A percentile compares a stretch with the other conserved stretches of the same genome.
Conservation (phyloP, 2,329 filamentous ascomycete genomes). For the Blastomyces parvus region DNA sequence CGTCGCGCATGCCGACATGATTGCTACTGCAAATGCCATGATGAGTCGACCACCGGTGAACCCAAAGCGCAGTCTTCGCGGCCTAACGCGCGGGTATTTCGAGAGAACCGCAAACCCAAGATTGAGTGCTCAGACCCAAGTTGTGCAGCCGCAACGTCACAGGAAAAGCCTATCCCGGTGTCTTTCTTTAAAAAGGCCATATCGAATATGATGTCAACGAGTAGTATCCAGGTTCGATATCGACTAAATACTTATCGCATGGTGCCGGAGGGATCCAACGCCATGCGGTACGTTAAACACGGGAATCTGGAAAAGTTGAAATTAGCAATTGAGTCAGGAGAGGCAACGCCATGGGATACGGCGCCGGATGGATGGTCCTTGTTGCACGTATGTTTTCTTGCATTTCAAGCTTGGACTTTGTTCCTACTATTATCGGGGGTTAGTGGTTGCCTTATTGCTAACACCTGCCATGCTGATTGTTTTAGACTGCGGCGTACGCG, state of each 20-base stretch:
- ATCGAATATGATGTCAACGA: slow-evolving; percentile 12
- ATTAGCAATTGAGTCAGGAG: slow-evolving; percentile 10
- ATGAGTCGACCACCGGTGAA: not conserved
- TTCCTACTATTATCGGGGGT: not conserved
- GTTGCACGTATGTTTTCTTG: slow-evolving; percentile 12
- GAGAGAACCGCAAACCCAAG: not conserved
- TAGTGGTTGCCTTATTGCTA: not conserved
- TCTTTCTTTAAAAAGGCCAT: slow-evolving; percentile 13
- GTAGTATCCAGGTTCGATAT: slow-evolving; percentile 12
- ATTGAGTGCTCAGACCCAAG: slow-evolving; percentile 12
- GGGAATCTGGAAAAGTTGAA: slow-evolving; percentile 17
- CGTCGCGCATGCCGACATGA: slow-evolving; percentile 15
- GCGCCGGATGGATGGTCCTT: slow-evolving; percentile 18
- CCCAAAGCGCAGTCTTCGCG: not conserved
- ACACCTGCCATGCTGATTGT: not conserved
- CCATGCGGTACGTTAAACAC: slow-evolving; percentile 16
- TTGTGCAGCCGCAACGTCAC: slow-evolving; percentile 8
- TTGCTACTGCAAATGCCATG: slow-evolving; percentile 15
- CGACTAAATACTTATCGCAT: slow-evolving; percentile 15
- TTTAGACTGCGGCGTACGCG: slow-evolving; percentile 15
- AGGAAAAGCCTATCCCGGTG: slow-evolving; percentile 4
- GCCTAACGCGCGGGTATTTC: slow-evolving; percentile 6
- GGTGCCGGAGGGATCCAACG: slow-evolving; percentile 16
- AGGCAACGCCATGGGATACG: slow-evolving; percentile 16
- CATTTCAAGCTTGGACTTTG: not conserved